Base-by-base conservation (phyloP, 768 basidiomycete genomes). In the Exidia glandulosa region DNA sequence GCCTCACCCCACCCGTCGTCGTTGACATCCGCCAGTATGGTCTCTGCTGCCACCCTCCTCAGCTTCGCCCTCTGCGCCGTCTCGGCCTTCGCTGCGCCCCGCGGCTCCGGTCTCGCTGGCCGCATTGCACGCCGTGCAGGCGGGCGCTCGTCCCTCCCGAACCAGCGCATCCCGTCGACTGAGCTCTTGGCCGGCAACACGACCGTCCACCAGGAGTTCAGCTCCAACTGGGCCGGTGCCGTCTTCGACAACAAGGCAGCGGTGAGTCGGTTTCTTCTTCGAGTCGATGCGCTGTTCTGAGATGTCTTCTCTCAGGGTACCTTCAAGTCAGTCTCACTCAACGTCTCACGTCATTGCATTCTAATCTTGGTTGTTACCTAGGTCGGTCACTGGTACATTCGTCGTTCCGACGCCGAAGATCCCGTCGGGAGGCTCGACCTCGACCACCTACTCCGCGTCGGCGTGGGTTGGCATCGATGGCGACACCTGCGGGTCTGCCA, bases 381-480 rank as follows among this genome's bases (percentile, higher is more conserved):
- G n/a, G n/a, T n/a, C n/a, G n/a, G 72, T 73, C n/a, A 73, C 72
- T 14, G 72, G 66, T 13, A 74, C 72, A 3, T 72, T 73, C 62
- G 64, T 65, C 25, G 68, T 73, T 19, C 72, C 72, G 32, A 73
- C 69, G 10, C 71, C 71, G 16, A 57, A 57, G 6, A 66, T 65
- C 19, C 41, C 41, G 41, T 68, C 68, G n/a, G 67, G 65, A 45
- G 67, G 64, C 48, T 60, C 62, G n/a, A 61, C 66, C 57, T 19
- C 19, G 6, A 45, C 41, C 10, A 60, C 61, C n/a, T 63, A 69
- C 64, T 63, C 73, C 12, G 68, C 71, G 0, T 70, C 73, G 23
- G 70, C 71, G 2, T 74, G 72, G 72, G 72, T 74, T 57, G 72
- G 73, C 32, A 72, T 73, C 57, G 72, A 73, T 59, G 73, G 73